Evolutionary conservation across 1,139 yeast species (phyloP).

Genomic region (Pichia sp.): DNA sequence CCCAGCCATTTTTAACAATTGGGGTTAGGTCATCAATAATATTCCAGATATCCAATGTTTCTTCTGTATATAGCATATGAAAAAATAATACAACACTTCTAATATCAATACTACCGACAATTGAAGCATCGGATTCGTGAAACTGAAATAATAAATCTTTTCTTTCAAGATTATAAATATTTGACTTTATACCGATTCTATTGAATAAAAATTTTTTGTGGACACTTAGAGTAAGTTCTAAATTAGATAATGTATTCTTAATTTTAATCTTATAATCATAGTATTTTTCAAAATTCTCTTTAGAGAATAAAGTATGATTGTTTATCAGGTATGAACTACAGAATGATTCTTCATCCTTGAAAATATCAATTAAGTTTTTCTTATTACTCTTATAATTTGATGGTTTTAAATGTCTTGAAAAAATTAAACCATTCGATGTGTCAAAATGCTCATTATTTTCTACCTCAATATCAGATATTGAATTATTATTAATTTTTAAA

Average conservation of each 20-base stretch:
- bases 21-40: constrained; percentile 19
- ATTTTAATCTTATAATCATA: constrained; percentile 26
- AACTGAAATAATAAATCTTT: constrained; percentile 13
- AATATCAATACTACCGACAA: constrained; percentile 21
- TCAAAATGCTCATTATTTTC: constrained; percentile 5
- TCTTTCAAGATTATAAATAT: constrained; percentile 4
- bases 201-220: constrained; percentile 19
- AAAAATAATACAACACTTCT: constrained; percentile 33
- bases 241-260: constrained; percentile 15
- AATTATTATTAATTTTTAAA: not conserved
- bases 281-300: constrained; percentile 20
- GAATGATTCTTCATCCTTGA: constrained; percentile 12
- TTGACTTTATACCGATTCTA: constrained; percentile 11
- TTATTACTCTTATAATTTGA: not conserved
- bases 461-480: not conserved
- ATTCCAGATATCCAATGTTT: constrained; percentile 35
- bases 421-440: not conserved
- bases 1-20: constrained; percentile 18
- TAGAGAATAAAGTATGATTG: constrained; percentile 4
- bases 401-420: constrained; percentile 1
- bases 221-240: constrained; percentile 15
- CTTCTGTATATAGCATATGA: constrained; percentile 45
- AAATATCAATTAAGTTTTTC: constrained; percentile 9
- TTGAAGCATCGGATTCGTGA: constrained; percentile 4
- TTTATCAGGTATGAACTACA: not conserved